Base-by-base conservation (phyloP, 306 rosid species). In the Vicia villosa region DNA sequence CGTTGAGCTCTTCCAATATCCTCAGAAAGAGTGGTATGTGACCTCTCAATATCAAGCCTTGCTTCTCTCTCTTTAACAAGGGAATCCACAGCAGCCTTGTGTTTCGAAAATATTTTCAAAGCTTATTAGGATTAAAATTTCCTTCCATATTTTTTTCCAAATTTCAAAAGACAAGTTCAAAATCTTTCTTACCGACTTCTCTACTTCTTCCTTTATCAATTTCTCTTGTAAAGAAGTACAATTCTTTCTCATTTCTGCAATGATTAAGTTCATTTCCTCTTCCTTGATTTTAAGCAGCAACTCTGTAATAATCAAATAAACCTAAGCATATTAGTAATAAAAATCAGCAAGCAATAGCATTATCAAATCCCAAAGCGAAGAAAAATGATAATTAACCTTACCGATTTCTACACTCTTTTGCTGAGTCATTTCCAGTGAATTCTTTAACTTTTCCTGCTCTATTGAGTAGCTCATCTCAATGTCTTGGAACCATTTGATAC, bases 401-500 rank as follows among this genome's bases (percentile, higher is more conserved):
- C 99, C 99, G 54, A 85, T 85, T 79, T 91, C 96, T 20, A 69
- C 40, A 73, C 95, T 81, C 73, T 85, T 87, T 72, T 84, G 79
- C 85, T 83, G 89, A 9, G 95, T 83, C 49, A 87, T 37, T 38
- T 88, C 92, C 73, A 94, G 74, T 45, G 87, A 79, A 71, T 75
- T 86, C 77, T 84, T 87, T 67, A 94, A 63, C 83, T 80, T 91
- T 65, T 89, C 91, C 41, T 87, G 97, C 89, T 88, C 96, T 1
- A 89, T 64, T 5, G 92, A 79, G 83, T 88, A 94, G 83, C 85
- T 80, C 46, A 74, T 82, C 71, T 94, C 99, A 20, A 91, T 84
- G 78, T 94, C 99, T 91, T 94, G 99, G 75, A 94, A 89, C 97
- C 97, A 94, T 79, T 74, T 94, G 63, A 91, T 80, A 79, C 97